Base-by-base conservation (phyloP, 441 rosid genomes). In the Kokia cookei region DNA sequence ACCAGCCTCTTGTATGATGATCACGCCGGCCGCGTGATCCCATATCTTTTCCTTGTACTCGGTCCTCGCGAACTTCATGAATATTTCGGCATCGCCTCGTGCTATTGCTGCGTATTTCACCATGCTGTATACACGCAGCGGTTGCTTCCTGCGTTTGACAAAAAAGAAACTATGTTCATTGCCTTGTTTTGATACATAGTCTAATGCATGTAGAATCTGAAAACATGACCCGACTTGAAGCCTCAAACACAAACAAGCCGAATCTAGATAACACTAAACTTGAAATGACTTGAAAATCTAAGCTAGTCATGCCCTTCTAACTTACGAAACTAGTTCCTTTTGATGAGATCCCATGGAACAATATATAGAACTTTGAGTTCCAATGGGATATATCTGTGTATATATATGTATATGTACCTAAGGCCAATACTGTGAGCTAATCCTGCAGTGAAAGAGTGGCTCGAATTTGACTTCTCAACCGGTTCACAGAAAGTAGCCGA, bases 41-140 rank as follows among this genome's bases (percentile, higher is more conserved):
- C 94, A 88, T 48, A 90, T 88, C 86, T 87, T 90, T 84, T 90
- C 94, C 87, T 86, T 90, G 89, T 88, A 88, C 37, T 91, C 92
- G 3, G 85, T 74, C 72, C 85, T 78, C 0, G 92, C 91, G 40
- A 90, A 90, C 84, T 90, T 90, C 94, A 90, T 87, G 59, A 87
- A 84, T 47, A 88, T 62, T 83, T 90, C 94, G 0, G 92, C 94
- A 77, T 90, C 90, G 5, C 91, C 94, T 1, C 90, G 86, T 32
- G 94, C 91, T 78, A 90, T 90, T 71, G 94, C 85, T 29, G 92
- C 91, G 45, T 90, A 90, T 73, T 90, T 90, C 65, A 87, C 94
- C 94, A 90, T 90, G 82, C 92, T 90, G 79, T 90, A 83, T 47
- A 88, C 88, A 0, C 94, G 88, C 43, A 90, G 63, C 11, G 94